Percentiles rank a stretch among this genome's conserved stretches.
Conservation (phyloP, 345 rosid genomes). For the Zanthoxylum bungeanum region DNA sequence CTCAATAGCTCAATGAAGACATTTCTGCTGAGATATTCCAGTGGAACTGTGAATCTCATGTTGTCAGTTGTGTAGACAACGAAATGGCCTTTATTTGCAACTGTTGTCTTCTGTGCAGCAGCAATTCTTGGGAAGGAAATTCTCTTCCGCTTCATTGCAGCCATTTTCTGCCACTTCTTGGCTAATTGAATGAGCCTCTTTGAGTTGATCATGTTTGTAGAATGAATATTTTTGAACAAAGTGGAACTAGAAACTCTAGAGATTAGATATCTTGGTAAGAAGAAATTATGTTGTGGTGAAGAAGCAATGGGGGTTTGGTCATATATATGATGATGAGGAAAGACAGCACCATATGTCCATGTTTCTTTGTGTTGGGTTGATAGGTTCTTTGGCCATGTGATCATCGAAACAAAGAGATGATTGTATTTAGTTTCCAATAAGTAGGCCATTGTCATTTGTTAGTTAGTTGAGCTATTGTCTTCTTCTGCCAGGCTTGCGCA, state of each 20-base stretch:
- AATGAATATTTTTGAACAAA: background rate
- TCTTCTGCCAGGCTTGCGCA: background rate
- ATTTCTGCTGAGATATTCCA: slow-evolving; percentile 21
- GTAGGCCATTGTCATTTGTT: background rate
- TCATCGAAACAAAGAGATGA: background rate
- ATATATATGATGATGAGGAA: background rate
- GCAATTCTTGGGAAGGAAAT: slow-evolving; percentile 18
- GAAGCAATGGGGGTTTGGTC: background rate
- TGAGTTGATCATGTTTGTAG: slow-evolving; percentile 18
- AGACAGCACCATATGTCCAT: background rate
- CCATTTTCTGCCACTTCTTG: slow-evolving; percentile 20
- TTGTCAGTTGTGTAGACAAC: slow-evolving; percentile 32
- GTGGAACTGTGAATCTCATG: slow-evolving; percentile 10
- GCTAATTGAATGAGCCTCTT: slow-evolving; percentile 22
- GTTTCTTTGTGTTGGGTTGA: background rate
- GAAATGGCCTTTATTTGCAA: slow-evolving; percentile 26
- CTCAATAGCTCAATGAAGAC: slow-evolving; percentile 30
- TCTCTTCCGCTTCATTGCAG: slow-evolving; percentile 2
- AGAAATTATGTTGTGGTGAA: background rate
- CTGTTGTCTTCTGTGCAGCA: background rate
- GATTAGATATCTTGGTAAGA: background rate
- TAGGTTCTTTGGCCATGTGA: background rate
- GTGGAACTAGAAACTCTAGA: background rate
- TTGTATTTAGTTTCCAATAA: background rate
- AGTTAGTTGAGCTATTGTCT: background rate